phyloP scores from a whole-genome alignment of 1,139 yeast species.

The Blastobotrys aristatus region DNA sequence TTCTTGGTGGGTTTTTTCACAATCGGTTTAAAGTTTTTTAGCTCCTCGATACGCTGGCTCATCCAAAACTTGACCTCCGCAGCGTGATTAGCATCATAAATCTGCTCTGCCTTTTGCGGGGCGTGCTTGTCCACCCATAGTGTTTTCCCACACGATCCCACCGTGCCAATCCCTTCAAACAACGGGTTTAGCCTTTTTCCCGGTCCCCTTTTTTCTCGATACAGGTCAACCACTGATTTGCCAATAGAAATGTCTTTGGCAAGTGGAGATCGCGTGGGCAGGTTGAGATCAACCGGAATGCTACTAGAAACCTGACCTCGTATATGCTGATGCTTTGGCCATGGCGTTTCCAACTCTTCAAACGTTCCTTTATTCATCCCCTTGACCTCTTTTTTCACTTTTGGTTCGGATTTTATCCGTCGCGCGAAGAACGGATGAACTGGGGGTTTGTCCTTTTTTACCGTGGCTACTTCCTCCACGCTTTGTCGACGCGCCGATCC shows the following conservation, averaged over 20 bases:
- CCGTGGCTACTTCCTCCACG: background rate
- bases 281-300: background rate
- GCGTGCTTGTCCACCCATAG: conserved; percentile 1
- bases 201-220: background rate
- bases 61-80: conserved; percentile 7
- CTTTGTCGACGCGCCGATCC: too few species aligned
- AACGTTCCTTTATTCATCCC: background rate
- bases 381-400: background rate
- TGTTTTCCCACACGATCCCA: background rate
- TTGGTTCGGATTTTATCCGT: conserved; percentile 8
- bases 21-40: conserved; percentile 1
- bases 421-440: conserved; percentile 26
- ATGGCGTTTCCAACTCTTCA: conserved; percentile 14
- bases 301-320: background rate
- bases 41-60: conserved; percentile 5
- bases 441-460: background rate
- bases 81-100: background rate
- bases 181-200: background rate
- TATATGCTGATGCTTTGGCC: conserved; percentile 17
- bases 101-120: background rate
- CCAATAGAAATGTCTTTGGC: background rate
- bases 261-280: background rate
- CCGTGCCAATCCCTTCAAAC: background rate
- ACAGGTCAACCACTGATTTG: background rate
- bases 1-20: conserved; percentile 4